phyloP scores from a whole-genome alignment of 2,329 filamentous ascomycete genomes.

The Colletotrichum agaves region DNA sequence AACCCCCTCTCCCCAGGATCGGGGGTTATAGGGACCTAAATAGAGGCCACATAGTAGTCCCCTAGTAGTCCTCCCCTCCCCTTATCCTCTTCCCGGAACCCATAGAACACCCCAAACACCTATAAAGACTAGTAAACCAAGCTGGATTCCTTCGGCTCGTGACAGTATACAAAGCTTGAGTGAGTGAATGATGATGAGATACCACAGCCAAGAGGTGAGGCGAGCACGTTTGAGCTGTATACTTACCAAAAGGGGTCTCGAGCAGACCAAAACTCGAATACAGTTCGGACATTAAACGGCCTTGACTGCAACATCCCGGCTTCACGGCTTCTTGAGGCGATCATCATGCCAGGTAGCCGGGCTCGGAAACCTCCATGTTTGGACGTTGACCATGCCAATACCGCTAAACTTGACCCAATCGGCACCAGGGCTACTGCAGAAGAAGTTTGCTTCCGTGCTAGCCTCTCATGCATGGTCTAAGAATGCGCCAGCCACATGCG shows the following conservation, averaged over 20 bases:
- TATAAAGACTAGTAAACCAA: no score
- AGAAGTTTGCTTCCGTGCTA: conserved; percentile 1
- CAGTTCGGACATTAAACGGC: not conserved
- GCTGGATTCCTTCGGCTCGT: no score
- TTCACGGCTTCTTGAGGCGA: not conserved
- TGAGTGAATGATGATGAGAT: conserved; percentile 18
- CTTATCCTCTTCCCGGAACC: no score
- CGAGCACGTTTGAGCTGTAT: conserved; percentile 33
- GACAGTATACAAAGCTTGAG: conserved; percentile 10
- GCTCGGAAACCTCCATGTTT: conserved; percentile 6
- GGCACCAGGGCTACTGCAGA: not conserved
- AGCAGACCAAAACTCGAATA: not conserved
- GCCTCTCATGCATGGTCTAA: conserved; percentile 18
- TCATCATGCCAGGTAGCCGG: not conserved
- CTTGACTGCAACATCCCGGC: not conserved
- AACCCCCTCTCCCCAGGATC: no score
- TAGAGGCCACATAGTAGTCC: no score
- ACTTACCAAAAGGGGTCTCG: not conserved
- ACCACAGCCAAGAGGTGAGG: not conserved
- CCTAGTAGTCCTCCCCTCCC: no score
- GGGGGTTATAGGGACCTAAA: no score
- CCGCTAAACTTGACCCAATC: conserved; percentile 5
- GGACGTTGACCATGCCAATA: not conserved
- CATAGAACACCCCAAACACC: no score
- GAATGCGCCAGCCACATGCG: conserved; percentile 11